Evolutionary conservation across 768 basidiomycete species (phyloP).

Genomic region (Mycena indigotica): DNA sequence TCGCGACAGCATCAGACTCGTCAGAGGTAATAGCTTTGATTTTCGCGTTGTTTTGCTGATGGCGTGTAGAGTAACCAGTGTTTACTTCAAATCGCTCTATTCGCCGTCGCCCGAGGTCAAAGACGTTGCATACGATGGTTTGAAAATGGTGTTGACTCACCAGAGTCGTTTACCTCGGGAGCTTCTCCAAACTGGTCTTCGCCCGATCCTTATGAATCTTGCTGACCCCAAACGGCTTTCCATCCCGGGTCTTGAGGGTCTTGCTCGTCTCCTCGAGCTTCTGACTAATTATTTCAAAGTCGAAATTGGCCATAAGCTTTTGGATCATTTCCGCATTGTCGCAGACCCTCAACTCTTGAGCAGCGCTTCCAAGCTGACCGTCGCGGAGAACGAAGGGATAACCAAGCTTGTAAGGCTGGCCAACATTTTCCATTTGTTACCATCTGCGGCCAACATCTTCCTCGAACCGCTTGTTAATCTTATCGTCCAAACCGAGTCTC

Average conservation of each 20-base stretch:
- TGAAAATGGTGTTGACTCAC: conserved; percentile 84
- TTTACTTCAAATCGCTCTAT: conserved; percentile 98
- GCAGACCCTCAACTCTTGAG: conserved; percentile 86
- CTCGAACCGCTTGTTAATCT: conserved; percentile 83
- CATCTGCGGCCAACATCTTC: conserved; percentile 90
- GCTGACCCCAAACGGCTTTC: conserved; percentile 95
- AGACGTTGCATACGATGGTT: conserved; percentile 91
- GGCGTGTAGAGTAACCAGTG: conserved; percentile 75
- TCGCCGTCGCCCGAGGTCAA: conserved; percentile 90
- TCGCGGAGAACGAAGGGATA: conserved; percentile 88
- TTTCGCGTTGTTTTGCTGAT: not conserved
- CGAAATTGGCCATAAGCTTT: conserved; percentile 94
- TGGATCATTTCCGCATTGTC: conserved; percentile 93
- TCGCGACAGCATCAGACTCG: conserved; percentile 80
- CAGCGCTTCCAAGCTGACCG: conserved; percentile 75
- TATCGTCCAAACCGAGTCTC: conserved; percentile 89
- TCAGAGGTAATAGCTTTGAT: conserved; percentile 60
- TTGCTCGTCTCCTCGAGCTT: conserved; percentile 90
- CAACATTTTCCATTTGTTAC: conserved; percentile 96
- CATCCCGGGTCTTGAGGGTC: conserved; percentile 87
- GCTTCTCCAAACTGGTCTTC: conserved; percentile 89
- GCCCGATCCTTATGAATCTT: conserved; percentile 96
- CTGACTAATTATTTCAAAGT: conserved; percentile 99
- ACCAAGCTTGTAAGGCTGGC: conserved; percentile 92
- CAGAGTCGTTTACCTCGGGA: conserved; percentile 94